A percentile compares a stretch with the other conserved stretches of the same genome.
Conservation (phyloP, 139 green algal genomes). For the Zygnema circumcarinatum region DNA sequence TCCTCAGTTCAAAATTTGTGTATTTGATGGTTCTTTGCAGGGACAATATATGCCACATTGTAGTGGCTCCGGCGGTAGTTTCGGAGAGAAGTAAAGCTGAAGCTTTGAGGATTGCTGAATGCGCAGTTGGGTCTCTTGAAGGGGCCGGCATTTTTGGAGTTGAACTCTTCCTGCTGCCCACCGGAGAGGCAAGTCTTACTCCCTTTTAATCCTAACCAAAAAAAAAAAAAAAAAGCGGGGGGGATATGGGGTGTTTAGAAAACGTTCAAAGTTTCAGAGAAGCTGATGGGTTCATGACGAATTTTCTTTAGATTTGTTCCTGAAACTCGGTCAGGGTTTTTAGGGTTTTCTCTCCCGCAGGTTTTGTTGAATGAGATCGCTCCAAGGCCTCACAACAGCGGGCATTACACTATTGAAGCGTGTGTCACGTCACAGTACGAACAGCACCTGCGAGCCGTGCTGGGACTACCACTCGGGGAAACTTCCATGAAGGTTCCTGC, state of each 20-base stretch:
- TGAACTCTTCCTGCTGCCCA: conserved; percentile 91
- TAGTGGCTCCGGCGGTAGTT: conserved; percentile 83
- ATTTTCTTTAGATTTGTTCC: not conserved
- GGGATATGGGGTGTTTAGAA: no score
- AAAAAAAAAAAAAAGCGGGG: no score
- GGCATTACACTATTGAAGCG: conserved; percentile 97
- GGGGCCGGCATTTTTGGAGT: conserved; percentile 96
- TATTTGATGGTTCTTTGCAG: conserved; percentile 40
- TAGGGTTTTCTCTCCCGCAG: conserved; percentile 10
- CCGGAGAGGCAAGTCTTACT: conserved; percentile 65
- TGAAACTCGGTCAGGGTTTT: not conserved
- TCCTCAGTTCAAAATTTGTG: no score
- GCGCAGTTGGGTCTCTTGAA: conserved; percentile 73
- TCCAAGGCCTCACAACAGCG: conserved; percentile 94
- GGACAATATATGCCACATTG: conserved; percentile 92
- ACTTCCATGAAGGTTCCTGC: conserved; percentile 69
- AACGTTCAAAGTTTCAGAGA: no score
- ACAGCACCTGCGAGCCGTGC: conserved; percentile 91
- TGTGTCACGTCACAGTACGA: conserved; percentile 92
- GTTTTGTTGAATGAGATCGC: conserved; percentile 94
- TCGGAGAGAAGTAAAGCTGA: conserved; percentile 50
- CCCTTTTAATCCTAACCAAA: no score
- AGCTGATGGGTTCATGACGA: no score
- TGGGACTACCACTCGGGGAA: conserved; percentile 94
- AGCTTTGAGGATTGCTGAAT: conserved; percentile 75